Evolutionary conservation across 2,329 filamentous ascomycete species (phyloP).

Genomic region (Xylariaceae sp.): DNA sequence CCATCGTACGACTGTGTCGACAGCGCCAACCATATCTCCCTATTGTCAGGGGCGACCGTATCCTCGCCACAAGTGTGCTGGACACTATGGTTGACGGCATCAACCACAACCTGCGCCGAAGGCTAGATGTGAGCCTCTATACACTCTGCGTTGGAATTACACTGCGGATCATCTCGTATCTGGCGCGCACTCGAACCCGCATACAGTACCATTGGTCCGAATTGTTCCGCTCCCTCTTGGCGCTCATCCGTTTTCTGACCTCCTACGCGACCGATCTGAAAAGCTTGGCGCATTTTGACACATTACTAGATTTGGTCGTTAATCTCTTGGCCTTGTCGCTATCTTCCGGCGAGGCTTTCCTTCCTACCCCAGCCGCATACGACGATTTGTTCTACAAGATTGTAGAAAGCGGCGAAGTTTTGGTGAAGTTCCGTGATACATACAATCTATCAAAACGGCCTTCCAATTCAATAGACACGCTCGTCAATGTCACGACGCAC

Average conservation of each 20-base stretch:
- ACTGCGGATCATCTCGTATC: conserved; percentile 74
- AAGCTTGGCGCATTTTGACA: conserved; percentile 61
- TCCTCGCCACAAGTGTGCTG: conserved; percentile 69
- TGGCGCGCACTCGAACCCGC: conserved; percentile 76
- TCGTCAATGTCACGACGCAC: conserved; percentile 77
- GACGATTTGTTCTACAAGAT: conserved; percentile 99
- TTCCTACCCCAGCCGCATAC: conserved; percentile 81
- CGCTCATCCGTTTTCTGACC: conserved; percentile 83
- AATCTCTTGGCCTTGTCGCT: conserved; percentile 80
- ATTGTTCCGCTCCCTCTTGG: conserved; percentile 82
- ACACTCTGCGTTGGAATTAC: conserved; percentile 76
- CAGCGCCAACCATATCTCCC: conserved; percentile 85
- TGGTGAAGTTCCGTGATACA: conserved; percentile 74
- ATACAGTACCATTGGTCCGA: conserved; percentile 92
- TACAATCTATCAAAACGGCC: conserved; percentile 57
- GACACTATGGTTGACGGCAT: conserved; percentile 87
- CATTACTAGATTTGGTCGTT: conserved; percentile 70
- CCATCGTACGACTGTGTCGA: conserved; percentile 74
- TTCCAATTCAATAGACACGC: conserved; percentile 72
- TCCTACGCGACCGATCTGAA: conserved; percentile 78
- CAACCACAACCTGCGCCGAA: conserved; percentile 84
- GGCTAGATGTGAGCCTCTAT: conserved; percentile 81
- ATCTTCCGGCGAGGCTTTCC: conserved; percentile 81
- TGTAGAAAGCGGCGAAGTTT: conserved; percentile 80
- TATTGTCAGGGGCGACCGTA: conserved; percentile 63